Base-by-base conservation (phyloP, 2,329 filamentous ascomycete genomes). In the Cladosporium sp. region DNA sequence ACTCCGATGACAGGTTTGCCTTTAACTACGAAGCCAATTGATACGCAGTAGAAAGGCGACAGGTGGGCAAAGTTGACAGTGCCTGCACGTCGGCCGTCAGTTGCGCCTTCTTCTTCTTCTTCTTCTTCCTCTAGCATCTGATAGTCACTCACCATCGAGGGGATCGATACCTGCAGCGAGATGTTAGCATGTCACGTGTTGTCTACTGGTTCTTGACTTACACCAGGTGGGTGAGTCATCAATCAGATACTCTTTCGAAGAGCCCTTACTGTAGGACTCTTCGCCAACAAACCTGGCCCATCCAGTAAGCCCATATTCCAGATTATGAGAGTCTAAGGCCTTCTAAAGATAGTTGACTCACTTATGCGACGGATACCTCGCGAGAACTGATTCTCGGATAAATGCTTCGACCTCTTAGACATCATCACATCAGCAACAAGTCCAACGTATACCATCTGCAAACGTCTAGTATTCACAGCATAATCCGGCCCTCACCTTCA, bases 51-150 rank as follows among this genome's bases (percentile, higher is more conserved):
- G 88, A 92, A 91, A 66, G 89, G 89, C 73, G 91, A 92, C 6
- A 91, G 83, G 76, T 93, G 91, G 33, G 90, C 91, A 79, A 90
- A 93, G 80, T 93, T 93, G 67, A 93, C 89, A 3, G 91, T 93
- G 52, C 84, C 82, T 83, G 31, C 18, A n/a, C 7, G 12, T 28
- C n/a, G 37, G 57, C 18, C 28, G 6, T 55, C 16, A 55, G 18
- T 55, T 5, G 6, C 5, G 7, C 23, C 23, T 26, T 8, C 1
- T 55, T 6, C 16, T 55, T 5, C 23, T 26, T 8, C 1, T 55
- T 6, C 16, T 55, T 5, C 7, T 4, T 21, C n/a, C 3, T 3
- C 2, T 10, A 12, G 12, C 2, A 6, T 21, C 16, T 5, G 1
- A 6, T 8, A 29, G 5, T 10, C 21, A 66, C 68, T 58, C 76